These are phyloP conservation scores for Hordeum marinum DNA, from an alignment of 176 grass and related monocot genomes.

Conservation along the genomic window DNA sequence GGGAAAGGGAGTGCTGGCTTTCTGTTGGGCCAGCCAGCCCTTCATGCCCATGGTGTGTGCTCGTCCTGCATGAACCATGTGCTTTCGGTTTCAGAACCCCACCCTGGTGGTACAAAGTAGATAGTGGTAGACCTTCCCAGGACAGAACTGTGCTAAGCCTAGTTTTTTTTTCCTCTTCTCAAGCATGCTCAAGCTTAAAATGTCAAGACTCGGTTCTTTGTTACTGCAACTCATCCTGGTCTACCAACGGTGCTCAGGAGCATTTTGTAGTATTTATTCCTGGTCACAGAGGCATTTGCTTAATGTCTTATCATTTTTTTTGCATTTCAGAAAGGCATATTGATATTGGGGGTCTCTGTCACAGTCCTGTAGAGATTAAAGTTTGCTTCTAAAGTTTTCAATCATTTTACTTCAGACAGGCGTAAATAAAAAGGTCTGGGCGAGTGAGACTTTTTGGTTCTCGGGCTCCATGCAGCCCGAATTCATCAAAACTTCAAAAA, in stretches of 20 bases:
- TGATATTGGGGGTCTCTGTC: slow-evolving; percentile 28
- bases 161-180: neutral
- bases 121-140: neutral
- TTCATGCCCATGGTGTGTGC: slow-evolving; percentile 12
- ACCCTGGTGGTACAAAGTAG: neutral
- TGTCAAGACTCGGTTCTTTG: neutral
- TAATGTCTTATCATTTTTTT: neutral
- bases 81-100: neutral
- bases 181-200: neutral
- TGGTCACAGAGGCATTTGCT: neutral
- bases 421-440: too few species aligned
- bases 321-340: slow-evolving; percentile 50
- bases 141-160: neutral
- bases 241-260: too few species aligned
- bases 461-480: too few species aligned
- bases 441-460: too few species aligned
- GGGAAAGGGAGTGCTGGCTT: neutral
- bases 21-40: slow-evolving; percentile 14
- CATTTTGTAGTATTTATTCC: too few species aligned
- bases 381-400: too few species aligned
- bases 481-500: too few species aligned
- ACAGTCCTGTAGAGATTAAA: slow-evolving; percentile 37
- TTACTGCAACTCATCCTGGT: neutral
- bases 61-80: neutral
- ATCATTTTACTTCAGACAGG: too few species aligned